These are phyloP conservation scores for Lumnitzera racemosa DNA, from an alignment of 345 rosid genomes.

Conservation along the genomic window DNA sequence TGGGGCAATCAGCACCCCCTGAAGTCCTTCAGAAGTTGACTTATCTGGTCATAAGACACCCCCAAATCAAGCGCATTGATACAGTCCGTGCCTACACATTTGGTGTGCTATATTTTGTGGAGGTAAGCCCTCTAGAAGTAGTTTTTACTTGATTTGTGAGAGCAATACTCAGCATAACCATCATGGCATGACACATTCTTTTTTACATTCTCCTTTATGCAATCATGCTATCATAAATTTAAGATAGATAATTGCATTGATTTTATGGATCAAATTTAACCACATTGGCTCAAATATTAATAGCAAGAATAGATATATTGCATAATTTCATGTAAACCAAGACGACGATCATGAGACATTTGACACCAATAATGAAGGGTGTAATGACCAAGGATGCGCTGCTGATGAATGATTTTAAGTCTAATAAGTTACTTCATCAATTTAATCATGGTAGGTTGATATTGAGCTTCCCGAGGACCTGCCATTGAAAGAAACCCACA, in stretches of 20 bases:
- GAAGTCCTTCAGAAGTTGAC: slow-evolving; percentile 77
- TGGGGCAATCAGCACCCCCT: slow-evolving; percentile 89
- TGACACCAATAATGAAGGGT: no score
- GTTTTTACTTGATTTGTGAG: no score
- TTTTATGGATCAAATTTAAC: no score
- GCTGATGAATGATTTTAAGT: no score
- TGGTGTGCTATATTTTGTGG: slow-evolving; percentile 90
- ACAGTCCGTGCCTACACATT: slow-evolving; percentile 94
- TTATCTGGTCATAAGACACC: slow-evolving; percentile 65
- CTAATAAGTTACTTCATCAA: no score
- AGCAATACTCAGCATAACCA: no score
- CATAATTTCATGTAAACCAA: no score
- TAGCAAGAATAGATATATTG: no score
- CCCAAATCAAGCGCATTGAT: slow-evolving; percentile 65
- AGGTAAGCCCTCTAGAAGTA: slow-evolving; percentile 35
- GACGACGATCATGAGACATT: no score
- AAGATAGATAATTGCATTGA: no score
- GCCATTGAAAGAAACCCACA: slow-evolving; percentile 70
- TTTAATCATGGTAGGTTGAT: slow-evolving; percentile 43
- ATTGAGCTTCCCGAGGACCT: slow-evolving; percentile 80
- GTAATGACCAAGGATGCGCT: no score
- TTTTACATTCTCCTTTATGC: background rate
- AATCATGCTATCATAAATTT: background rate
- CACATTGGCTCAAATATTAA: no score
- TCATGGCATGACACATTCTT: background rate